phyloP scores from a whole-genome alignment of 192 early-diverging fungal species.

The Jimgerdemannia flammicorona region DNA sequence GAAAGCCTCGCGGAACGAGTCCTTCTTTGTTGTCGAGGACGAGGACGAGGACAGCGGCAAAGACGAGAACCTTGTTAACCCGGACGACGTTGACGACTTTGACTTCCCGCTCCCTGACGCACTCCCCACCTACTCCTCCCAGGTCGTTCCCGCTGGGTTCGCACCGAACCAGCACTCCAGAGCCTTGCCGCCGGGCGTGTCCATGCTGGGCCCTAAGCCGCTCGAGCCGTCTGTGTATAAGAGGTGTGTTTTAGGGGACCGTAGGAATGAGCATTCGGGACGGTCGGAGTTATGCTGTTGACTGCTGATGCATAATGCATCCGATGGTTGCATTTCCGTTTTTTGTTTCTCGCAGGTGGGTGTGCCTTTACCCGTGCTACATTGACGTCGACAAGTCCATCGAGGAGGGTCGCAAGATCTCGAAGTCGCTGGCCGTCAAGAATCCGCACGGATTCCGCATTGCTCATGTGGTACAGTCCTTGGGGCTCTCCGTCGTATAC shows the following conservation, averaged over 20 bases:
- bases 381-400: slow-evolving; percentile 60
- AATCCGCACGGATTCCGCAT: slow-evolving; percentile 62
- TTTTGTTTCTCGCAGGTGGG: slow-evolving; percentile 41
- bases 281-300: not conserved
- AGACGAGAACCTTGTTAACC: not conserved
- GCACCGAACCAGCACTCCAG: slow-evolving; percentile 5
- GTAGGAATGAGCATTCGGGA: slow-evolving; percentile 15
- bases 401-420: slow-evolving; percentile 58
- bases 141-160: slow-evolving; percentile 4
- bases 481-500: slow-evolving; percentile 57
- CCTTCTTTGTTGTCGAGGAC: slow-evolving; percentile 37
- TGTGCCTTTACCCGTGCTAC: slow-evolving; percentile 71
- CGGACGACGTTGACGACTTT: slow-evolving; percentile 51
- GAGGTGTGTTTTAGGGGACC: slow-evolving; percentile 25
- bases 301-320: not conserved
- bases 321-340: slow-evolving; percentile 1
- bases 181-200: not conserved
- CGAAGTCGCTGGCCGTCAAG: slow-evolving; percentile 44
- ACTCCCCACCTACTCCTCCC: slow-evolving; percentile 12
- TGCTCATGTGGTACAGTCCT: slow-evolving; percentile 54
- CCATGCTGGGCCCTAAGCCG: slow-evolving; percentile 2
- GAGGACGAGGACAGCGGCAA: slow-evolving; percentile 11
- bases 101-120: slow-evolving; percentile 42
- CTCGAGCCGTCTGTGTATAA: slow-evolving; percentile 13
- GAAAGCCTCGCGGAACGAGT: slow-evolving; percentile 31